Conservation (phyloP, 2,329 filamentous ascomycete species). For the Hymenotorrendiella dingleyae region DNA sequence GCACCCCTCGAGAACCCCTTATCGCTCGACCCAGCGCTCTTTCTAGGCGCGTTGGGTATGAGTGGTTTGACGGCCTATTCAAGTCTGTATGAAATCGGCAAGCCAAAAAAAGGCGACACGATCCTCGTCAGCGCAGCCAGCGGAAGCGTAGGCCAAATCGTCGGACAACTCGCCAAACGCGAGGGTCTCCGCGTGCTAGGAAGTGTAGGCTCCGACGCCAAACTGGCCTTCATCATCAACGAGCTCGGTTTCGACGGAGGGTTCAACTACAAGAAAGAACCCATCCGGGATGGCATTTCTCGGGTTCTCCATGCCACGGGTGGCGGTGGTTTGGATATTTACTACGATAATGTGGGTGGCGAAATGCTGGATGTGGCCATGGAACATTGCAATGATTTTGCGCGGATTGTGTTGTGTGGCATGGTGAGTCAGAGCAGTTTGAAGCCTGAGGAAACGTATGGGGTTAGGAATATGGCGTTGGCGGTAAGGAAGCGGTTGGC, state of each 20-base stretch:
- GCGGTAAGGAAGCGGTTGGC: conserved; percentile 55
- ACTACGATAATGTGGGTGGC: conserved; percentile 75
- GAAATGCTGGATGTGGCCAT: conserved; percentile 66
- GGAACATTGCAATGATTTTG: conserved; percentile 52
- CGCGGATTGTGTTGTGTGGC: conserved; percentile 54
- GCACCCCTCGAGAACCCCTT: conserved; percentile 61
- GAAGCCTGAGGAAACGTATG: conserved; percentile 46
- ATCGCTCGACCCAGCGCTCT: conserved; percentile 58
- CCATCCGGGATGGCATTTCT: conserved; percentile 53
- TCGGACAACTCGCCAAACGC: conserved; percentile 64
- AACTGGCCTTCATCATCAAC: conserved; percentile 66
- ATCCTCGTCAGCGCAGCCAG: conserved; percentile 69
- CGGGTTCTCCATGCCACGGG: conserved; percentile 47
- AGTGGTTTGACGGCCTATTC: conserved; percentile 66
- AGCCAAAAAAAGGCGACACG: conserved; percentile 63
- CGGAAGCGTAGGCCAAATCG: conserved; percentile 66
- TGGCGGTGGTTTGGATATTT: conserved; percentile 67
- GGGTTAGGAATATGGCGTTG: conserved; percentile 53
- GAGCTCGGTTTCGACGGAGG: conserved; percentile 65
- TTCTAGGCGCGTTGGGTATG: conserved; percentile 72
- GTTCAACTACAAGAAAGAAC: conserved; percentile 77
- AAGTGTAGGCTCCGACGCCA: conserved; percentile 67
- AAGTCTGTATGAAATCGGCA: conserved; percentile 67
- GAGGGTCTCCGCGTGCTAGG: conserved; percentile 68
- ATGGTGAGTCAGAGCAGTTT: conserved; percentile 66